These are phyloP conservation scores for Funneliformis geosporum DNA, from an alignment of 192 early-diverging fungal species.

Conservation along the genomic window DNA sequence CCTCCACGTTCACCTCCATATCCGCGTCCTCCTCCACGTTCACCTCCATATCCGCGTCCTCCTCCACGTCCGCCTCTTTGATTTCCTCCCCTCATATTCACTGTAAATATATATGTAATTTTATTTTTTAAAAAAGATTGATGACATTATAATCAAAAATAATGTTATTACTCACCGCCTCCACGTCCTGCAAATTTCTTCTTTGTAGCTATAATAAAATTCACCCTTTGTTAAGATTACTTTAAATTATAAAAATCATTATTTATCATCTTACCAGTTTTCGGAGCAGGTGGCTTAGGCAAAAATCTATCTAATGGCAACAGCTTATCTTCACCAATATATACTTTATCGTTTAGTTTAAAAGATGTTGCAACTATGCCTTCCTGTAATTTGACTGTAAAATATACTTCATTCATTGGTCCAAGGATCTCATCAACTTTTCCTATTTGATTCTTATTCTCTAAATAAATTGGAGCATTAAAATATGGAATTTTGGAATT, in stretches of 20 bases:
- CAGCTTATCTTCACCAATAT: constrained; percentile 90
- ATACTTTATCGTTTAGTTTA: constrained; percentile 89
- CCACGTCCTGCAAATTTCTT: background rate
- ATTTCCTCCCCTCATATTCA: background rate
- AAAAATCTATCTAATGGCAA: constrained; percentile 95
- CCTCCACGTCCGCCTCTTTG: background rate
- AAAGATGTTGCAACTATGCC: constrained; percentile 92
- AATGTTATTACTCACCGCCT: background rate
- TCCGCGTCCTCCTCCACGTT: background rate
- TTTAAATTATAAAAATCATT: background rate
- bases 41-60: background rate
- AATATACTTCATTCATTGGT: constrained; percentile 96
- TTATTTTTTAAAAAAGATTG: background rate
- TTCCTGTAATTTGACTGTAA: constrained; percentile 95
- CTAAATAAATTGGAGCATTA: constrained; percentile 97
- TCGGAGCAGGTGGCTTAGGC: constrained; percentile 82
- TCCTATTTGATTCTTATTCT: constrained; percentile 98
- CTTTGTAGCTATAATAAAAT: background rate
- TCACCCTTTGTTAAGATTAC: background rate
- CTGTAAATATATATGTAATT: background rate
- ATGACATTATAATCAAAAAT: background rate
- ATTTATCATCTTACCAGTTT: constrained; percentile 52
- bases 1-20: background rate
- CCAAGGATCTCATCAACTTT: constrained; percentile 99
- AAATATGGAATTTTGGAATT: constrained; percentile 96